Percentiles rank a stretch among this genome's conserved stretches.
Conservation (phyloP, 106 monocot species). For the Iris macrosiphon region DNA sequence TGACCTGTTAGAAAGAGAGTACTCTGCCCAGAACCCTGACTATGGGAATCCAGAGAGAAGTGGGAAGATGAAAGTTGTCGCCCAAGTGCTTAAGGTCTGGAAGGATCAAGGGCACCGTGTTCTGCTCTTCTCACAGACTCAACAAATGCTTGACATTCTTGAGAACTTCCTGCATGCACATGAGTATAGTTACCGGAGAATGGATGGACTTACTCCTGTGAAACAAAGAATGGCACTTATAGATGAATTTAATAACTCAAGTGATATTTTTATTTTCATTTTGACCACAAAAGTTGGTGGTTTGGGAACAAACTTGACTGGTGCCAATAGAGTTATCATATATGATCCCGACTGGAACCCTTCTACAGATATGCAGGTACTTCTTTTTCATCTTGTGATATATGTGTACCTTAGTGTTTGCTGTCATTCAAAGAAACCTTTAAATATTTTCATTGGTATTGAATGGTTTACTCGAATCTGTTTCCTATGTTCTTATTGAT, state of each 20-base stretch:
- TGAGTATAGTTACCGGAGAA: constrained; percentile 71
- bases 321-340: constrained; percentile 86
- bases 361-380: constrained; percentile 98
- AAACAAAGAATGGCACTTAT: constrained; percentile 90
- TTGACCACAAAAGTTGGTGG: constrained; percentile 97
- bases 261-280: constrained; percentile 79
- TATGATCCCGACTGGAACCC: constrained; percentile 99
- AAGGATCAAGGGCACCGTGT: constrained; percentile 92
- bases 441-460: too few species aligned
- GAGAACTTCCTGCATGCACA: constrained; percentile 46
- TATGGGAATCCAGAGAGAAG: constrained; percentile 86
- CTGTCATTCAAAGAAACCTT: too few species aligned
- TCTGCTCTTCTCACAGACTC: constrained; percentile 85
- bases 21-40: constrained; percentile 61
- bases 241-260: constrained; percentile 88
- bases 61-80: constrained; percentile 91
- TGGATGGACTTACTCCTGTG: constrained; percentile 93
- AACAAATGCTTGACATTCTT: constrained; percentile 93
- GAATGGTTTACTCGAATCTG: too few species aligned
- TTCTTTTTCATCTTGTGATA: too few species aligned
- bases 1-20: constrained; percentile 90
- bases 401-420: too few species aligned
- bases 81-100: constrained; percentile 77
- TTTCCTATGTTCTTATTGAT: too few species aligned
- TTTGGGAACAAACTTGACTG: constrained; percentile 87